Percentiles rank a stretch among this genome's conserved stretches.
phyloP scores from a whole-genome alignment of 768 basidiomycete species.

The Rhodotorula taiwanensis region DNA sequence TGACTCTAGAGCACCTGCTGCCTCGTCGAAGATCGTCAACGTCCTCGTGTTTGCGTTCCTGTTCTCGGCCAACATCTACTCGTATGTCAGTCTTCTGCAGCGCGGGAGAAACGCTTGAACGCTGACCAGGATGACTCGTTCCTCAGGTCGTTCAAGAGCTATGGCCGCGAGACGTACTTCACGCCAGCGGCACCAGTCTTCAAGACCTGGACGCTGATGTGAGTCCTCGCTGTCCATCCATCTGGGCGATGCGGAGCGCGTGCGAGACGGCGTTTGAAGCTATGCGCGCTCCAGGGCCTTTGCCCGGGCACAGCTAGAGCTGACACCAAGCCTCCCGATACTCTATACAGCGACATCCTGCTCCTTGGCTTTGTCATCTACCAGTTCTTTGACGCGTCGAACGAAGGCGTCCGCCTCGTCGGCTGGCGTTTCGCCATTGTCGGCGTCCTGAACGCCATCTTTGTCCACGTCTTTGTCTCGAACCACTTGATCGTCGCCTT shows the following conservation, averaged over 20 bases:
- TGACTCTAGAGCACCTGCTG: too few species aligned
- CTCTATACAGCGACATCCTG: slow-evolving; percentile 56
- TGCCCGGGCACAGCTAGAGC: background rate
- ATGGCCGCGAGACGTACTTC: slow-evolving; percentile 78
- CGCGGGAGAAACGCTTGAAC: background rate
- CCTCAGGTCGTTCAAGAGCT: slow-evolving; percentile 47
- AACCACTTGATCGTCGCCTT: slow-evolving; percentile 54
- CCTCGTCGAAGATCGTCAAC: slow-evolving; percentile 25
- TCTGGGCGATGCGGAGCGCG: background rate
- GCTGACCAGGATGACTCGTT: background rate
- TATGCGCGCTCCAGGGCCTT: slow-evolving; percentile 54
- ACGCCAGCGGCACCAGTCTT: slow-evolving; percentile 93
- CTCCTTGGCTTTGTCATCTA: slow-evolving; percentile 78
- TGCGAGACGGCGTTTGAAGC: slow-evolving; percentile 47
- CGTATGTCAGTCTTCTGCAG: background rate
- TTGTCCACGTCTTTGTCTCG: slow-evolving; percentile 52
- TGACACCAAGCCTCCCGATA: too few species aligned
- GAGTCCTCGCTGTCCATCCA: background rate
- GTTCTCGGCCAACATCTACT: slow-evolving; percentile 23
- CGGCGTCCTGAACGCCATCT: slow-evolving; percentile 72
- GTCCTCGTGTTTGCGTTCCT: slow-evolving; percentile 22
- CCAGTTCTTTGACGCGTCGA: slow-evolving; percentile 40
- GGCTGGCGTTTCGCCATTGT: slow-evolving; percentile 88
- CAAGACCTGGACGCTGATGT: slow-evolving; percentile 58
- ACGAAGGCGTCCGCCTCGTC: slow-evolving; percentile 68